Percentiles rank a stretch among this genome's conserved stretches.
Evolutionary conservation across 176 grass and related monocot genomes (phyloP).

Genomic region (Juncus inflexus): DNA sequence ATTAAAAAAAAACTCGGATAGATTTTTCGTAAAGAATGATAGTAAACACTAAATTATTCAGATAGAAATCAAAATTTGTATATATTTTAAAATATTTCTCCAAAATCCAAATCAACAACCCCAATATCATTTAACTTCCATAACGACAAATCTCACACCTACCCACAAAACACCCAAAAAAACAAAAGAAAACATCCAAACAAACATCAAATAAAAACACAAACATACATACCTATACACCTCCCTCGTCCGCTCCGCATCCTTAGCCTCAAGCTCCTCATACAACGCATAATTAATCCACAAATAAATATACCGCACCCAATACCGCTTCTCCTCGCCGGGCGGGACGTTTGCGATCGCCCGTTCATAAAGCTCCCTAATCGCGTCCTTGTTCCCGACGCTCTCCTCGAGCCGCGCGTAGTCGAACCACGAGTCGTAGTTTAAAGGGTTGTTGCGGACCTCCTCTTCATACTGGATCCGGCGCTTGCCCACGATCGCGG

Average conservation of each 20-base stretch:
- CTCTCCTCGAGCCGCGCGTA: slow-evolving; percentile 78
- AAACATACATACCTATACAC: too few species aligned
- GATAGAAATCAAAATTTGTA: too few species aligned
- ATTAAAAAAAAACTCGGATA: too few species aligned
- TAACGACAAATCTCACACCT: too few species aligned
- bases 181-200: too few species aligned
- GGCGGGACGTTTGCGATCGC: slow-evolving; percentile 73
- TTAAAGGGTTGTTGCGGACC: slow-evolving; percentile 84
- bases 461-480: slow-evolving; percentile 83
- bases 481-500: slow-evolving; percentile 60
- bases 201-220: too few species aligned
- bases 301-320: slow-evolving; percentile 73
- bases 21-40: too few species aligned
- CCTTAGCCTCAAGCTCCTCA: slow-evolving; percentile 74
- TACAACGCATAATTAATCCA: slow-evolving; percentile 92
- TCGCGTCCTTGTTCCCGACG: slow-evolving; percentile 55
- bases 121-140: too few species aligned
- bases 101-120: too few species aligned
- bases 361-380: slow-evolving; percentile 75
- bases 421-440: slow-evolving; percentile 87
- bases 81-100: too few species aligned
- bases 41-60: too few species aligned
- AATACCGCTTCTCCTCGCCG: slow-evolving; percentile 78
- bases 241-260: slow-evolving; percentile 52
- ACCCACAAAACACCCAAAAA: too few species aligned